Percentiles rank a stretch among this genome's conserved stretches.
Evolutionary conservation across 2,329 filamentous ascomycete species (phyloP).

Genomic region (Phaeosphaeriaceae sp.): DNA sequence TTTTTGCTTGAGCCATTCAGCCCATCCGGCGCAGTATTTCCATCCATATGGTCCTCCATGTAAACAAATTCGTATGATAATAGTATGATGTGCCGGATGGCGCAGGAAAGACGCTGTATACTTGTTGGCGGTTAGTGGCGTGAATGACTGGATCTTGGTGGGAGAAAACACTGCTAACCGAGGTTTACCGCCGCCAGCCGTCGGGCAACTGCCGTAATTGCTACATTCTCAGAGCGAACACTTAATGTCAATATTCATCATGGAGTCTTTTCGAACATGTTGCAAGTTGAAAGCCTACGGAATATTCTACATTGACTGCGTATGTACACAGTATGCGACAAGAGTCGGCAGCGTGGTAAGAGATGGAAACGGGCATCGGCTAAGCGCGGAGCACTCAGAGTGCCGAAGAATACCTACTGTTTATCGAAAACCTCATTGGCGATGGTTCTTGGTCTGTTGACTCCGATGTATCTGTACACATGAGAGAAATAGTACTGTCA

Average conservation of each 20-base stretch:
- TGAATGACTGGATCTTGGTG: constrained; percentile 28
- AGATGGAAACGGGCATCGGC: no score
- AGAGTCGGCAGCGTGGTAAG: background rate
- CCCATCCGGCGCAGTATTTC: constrained; percentile 23
- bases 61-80: constrained; percentile 17
- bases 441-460: background rate
- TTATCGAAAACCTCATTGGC: no score
- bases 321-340: background rate
- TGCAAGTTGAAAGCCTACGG: background rate
- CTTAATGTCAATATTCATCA: background rate
- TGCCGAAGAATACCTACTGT: no score
- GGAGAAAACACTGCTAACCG: constrained; percentile 9
- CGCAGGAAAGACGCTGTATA: constrained; percentile 32
- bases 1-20: constrained; percentile 33
- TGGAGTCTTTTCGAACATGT: background rate
- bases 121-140: constrained; percentile 23
- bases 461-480: background rate
- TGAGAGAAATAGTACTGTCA: background rate
- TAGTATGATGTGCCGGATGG: constrained; percentile 35
- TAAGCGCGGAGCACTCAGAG: no score
- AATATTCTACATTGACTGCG: background rate
- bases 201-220: background rate
- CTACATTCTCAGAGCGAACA: background rate
- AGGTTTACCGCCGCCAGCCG: constrained; percentile 8
- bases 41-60: constrained; percentile 23